Conservation (phyloP, 1,284 basidiomycete species). For the Microbotryum scabiosae region DNA sequence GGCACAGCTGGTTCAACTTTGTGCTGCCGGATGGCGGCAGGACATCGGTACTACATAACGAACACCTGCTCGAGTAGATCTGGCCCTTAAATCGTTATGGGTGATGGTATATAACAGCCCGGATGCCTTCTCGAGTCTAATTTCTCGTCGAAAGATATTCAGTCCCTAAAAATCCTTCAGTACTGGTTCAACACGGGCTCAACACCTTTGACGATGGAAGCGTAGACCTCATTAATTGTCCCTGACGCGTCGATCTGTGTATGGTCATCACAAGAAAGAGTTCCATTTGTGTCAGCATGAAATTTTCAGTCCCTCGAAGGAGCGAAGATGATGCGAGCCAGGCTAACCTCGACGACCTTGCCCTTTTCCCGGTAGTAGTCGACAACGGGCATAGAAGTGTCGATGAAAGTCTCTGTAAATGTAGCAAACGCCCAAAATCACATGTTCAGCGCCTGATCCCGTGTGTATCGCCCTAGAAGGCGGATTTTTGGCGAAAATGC, state of each 20-base stretch:
- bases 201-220: slow-evolving; percentile 30
- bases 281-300: not conserved
- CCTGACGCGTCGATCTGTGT: slow-evolving; percentile 66
- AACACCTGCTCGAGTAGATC: too few relatives aligned
- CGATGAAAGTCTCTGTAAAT: slow-evolving; percentile 68
- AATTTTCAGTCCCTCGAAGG: not conserved
- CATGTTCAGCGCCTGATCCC: not conserved
- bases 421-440: slow-evolving; percentile 1
- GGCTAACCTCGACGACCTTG: slow-evolving; percentile 70
- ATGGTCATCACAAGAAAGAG: too few relatives aligned
- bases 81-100: too few relatives aligned
- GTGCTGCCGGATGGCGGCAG: too few relatives aligned
- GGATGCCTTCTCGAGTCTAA: too few relatives aligned
- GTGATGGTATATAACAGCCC: too few relatives aligned
- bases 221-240: slow-evolving; percentile 65
- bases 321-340: not conserved
- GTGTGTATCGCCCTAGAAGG: not conserved
- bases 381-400: slow-evolving; percentile 94
- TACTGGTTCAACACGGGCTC: slow-evolving; percentile 13
- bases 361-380: slow-evolving; percentile 62
- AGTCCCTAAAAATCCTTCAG: too few relatives aligned
- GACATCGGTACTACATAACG: too few relatives aligned
- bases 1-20: too few relatives aligned
- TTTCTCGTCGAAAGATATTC: too few relatives aligned
- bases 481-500: not conserved